Evolutionary conservation across 345 rosid genomes (phyloP).

Genomic region (Camelina sativa): DNA sequence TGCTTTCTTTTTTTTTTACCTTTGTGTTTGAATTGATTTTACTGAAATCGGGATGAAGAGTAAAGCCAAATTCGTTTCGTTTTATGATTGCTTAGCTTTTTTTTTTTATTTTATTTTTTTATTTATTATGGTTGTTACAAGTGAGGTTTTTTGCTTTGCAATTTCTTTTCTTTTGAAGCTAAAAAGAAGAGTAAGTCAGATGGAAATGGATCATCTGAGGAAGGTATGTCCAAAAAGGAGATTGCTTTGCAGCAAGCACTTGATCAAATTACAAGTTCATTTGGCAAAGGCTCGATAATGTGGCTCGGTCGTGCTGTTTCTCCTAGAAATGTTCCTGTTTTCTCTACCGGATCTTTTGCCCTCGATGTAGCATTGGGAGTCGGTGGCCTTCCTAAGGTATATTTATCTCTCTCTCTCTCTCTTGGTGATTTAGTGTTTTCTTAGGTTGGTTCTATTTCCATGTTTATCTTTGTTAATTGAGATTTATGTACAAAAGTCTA

Average conservation of each 20-base stretch:
- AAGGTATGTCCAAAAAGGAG: conserved; percentile 81
- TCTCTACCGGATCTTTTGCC: conserved; percentile 89
- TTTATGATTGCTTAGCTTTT: conserved; percentile 8
- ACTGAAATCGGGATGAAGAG: not conserved
- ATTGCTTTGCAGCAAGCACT: conserved; percentile 84
- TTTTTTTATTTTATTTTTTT: too few species aligned
- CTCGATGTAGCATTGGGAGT: conserved; percentile 84
- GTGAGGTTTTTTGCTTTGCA: conserved; percentile 13
- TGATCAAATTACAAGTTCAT: conserved; percentile 80
- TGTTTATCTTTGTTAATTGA: not conserved
- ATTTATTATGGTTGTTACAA: not conserved
- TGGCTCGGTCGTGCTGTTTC: conserved; percentile 81
- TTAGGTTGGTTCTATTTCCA: not conserved
- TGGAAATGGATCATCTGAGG: conserved; percentile 72
- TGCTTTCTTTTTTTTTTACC: not conserved
- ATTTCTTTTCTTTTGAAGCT: conserved; percentile 51
- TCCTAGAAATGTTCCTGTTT: conserved; percentile 73
- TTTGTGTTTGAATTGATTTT: conserved; percentile 14
- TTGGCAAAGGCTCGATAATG: conserved; percentile 94
- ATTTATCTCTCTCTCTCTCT: not conserved
- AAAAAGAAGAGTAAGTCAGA: conserved; percentile 73
- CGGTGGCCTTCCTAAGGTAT: conserved; percentile 98
- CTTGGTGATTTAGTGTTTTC: not conserved
- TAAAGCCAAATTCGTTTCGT: not conserved
- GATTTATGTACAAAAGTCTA: not conserved